Evolutionary conservation across 768 basidiomycete genomes (phyloP).

Genomic region (Russula emetica): DNA sequence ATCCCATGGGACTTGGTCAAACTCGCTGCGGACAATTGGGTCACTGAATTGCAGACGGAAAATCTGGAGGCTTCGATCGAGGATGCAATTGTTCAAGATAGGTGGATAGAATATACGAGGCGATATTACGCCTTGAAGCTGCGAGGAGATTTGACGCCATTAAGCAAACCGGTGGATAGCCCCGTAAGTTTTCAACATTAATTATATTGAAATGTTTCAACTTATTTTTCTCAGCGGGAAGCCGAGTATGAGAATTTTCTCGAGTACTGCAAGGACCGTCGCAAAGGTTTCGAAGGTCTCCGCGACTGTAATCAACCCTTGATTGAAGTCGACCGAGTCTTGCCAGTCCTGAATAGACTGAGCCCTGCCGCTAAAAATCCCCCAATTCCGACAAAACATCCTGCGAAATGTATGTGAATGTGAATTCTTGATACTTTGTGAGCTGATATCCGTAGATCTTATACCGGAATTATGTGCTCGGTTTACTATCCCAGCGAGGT

Average conservation of each 20-base stretch:
- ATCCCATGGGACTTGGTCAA: constrained; percentile 64
- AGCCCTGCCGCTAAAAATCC: constrained; percentile 48
- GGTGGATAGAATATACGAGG: constrained; percentile 70
- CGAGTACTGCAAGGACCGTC: constrained; percentile 59
- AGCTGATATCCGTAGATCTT: constrained; percentile 19
- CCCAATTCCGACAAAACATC: constrained; percentile 38
- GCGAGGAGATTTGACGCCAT: constrained; percentile 64
- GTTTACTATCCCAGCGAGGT: constrained; percentile 73
- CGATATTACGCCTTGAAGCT: constrained; percentile 57
- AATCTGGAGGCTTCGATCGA: constrained; percentile 38
- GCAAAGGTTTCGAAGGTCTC: constrained; percentile 60
- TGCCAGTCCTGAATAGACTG: constrained; percentile 52
- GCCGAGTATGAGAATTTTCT: constrained; percentile 54
- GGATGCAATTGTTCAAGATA: constrained; percentile 68
- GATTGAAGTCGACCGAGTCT: constrained; percentile 58
- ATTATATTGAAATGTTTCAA: constrained; percentile 7
- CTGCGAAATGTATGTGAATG: constrained; percentile 55
- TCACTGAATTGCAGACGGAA: constrained; percentile 43
- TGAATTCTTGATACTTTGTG: neutral
- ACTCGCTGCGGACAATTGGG: constrained; percentile 50
- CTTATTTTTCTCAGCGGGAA: constrained; percentile 49
- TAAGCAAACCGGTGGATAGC: constrained; percentile 64
- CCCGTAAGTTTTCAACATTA: constrained; percentile 41
- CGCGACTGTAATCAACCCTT: constrained; percentile 63
- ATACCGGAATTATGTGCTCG: constrained; percentile 71